phyloP scores from a whole-genome alignment of 805 yeast species.

The Ogataea neopini region DNA sequence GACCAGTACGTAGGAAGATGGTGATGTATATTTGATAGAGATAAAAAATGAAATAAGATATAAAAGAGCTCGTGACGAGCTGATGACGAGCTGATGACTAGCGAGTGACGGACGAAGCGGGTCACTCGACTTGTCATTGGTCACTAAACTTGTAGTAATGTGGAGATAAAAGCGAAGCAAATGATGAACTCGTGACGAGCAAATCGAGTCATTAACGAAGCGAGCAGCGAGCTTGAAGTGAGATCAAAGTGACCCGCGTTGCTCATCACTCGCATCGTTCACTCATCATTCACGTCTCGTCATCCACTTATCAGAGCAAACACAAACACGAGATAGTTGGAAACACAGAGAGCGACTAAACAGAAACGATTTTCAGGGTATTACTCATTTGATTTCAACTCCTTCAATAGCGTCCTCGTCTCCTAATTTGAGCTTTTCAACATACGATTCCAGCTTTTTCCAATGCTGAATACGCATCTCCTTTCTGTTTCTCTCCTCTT shows the following conservation, averaged over 20 bases:
- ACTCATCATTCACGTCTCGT: too few relatives aligned
- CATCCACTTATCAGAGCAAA: too few relatives aligned
- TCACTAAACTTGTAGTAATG: too few relatives aligned
- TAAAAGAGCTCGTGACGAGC: too few relatives aligned
- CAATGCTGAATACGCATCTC: constrained; percentile 66
- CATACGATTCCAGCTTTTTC: constrained; percentile 67
- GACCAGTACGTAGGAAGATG: constrained; percentile 28
- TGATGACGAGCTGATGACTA: too few relatives aligned
- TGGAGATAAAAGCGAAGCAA: too few relatives aligned
- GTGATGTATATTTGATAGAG: constrained; percentile 1
- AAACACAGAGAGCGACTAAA: neutral
- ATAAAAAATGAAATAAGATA: neutral
- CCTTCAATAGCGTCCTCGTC: constrained; percentile 41
- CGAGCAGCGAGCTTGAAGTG: too few relatives aligned
- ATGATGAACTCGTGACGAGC: too few relatives aligned
- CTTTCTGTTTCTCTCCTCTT: constrained; percentile 67
- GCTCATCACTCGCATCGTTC: too few relatives aligned
- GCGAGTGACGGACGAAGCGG: too few relatives aligned
- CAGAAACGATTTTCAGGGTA: neutral
- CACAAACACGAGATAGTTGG: neutral
- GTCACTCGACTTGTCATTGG: too few relatives aligned
- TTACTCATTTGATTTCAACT: constrained; percentile 52
- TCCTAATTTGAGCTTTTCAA: constrained; percentile 37
- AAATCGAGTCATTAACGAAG: neutral
- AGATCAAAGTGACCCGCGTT: too few relatives aligned